Base-by-base conservation (phyloP, 441 rosid species). In the Erodium moschatum region DNA sequence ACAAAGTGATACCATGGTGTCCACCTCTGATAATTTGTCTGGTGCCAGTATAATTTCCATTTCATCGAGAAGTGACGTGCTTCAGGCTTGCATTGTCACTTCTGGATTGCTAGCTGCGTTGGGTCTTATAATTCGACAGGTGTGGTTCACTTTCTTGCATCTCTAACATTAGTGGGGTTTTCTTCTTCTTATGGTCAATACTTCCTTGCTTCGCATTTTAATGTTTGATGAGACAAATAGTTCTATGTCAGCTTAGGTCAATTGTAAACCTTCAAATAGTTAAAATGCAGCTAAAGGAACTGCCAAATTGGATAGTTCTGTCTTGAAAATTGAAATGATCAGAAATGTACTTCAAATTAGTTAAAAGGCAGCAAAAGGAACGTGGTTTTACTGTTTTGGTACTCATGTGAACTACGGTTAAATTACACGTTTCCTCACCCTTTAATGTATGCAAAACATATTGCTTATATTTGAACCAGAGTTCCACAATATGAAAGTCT, bases 91-190 rank as follows among this genome's bases (percentile, higher is more conserved):
- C 66, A 70, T 74, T 12, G 67, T 85, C 69, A 89, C 97, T 62
- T 90, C 95, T 16, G 95, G 91, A 38, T 74, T 82, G 27, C 78
- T 93, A 69, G 82, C 90, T 78, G 88, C 87, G 69, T 69, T 87
- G 65, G 95, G 90, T 72, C 21, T 84, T 27, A 73, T 83, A 62
- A 78, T 89, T 78, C 81, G 98, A 68, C 84, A 85, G 95, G 95
- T 90, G 18, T 58, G 20, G 24, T 58, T 58, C 29, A 20, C 27
- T 58, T 58, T 58, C 29, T 58, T 58, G 63, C 63, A 19, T 1
- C 63, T 16, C 63, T 19, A 19, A 8, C 18, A 9, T 19, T 2
- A 58, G 63, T 58, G 20, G 24, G 20, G 27, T 54, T 58, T 8
- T 20, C 9, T 58, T 19, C 0, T 58, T 20, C 27, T 24, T 24